Evolutionary conservation across 768 basidiomycete genomes (phyloP).

Genomic region (Xanthoconium stramineum): DNA sequence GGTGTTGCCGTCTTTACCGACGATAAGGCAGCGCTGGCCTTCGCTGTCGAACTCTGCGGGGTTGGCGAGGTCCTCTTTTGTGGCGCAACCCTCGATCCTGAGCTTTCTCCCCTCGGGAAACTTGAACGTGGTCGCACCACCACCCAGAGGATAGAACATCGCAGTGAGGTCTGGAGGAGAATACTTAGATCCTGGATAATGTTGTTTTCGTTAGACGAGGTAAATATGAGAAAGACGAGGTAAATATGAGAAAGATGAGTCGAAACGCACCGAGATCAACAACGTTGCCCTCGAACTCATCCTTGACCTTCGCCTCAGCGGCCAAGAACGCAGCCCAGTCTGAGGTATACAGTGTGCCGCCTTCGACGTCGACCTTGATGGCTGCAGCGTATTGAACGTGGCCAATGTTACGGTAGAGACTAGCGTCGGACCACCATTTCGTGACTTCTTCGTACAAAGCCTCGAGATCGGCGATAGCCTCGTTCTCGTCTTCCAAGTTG

Average conservation of each 20-base stretch:
- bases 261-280: neutral
- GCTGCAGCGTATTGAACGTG: neutral
- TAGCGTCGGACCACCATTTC: neutral
- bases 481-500: neutral
- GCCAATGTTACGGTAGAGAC: neutral
- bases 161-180: neutral
- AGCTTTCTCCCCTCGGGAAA: neutral
- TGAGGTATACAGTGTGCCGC: neutral
- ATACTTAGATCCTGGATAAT: neutral
- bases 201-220: neutral
- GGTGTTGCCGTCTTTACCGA: neutral
- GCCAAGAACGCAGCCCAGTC: neutral
- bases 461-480: neutral
- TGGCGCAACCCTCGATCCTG: neutral
- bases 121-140: neutral
- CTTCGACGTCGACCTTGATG: neutral
- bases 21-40: neutral
- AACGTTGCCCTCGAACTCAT: neutral
- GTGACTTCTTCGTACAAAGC: neutral
- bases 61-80: neutral
- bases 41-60: neutral
- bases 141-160: neutral
- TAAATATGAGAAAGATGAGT: neutral
- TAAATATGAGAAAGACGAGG: too few species aligned
- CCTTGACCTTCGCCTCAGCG: neutral